phyloP scores from a whole-genome alignment of 2,329 filamentous ascomycete genomes.

The Aureobasidium sp. region DNA sequence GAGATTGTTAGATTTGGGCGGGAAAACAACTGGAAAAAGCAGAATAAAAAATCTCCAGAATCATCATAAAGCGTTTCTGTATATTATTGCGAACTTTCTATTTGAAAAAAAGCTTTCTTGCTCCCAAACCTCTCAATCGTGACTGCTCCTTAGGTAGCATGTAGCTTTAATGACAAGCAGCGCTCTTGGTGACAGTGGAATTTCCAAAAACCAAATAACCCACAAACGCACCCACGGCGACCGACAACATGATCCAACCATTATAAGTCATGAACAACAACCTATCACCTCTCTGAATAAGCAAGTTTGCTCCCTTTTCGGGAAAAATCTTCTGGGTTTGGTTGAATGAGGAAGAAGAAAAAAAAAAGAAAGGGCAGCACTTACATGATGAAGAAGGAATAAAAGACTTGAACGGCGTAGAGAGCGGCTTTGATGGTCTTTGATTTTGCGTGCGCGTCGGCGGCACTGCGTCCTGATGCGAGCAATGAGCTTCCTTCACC shows the following conservation, averaged over 20 bases:
- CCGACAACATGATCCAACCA: slow-evolving; percentile 91
- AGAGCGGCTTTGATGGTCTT: slow-evolving; percentile 74
- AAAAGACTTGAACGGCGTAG: slow-evolving; percentile 93
- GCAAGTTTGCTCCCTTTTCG: not conserved
- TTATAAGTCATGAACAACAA: slow-evolving; percentile 99
- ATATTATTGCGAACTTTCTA: not conserved
- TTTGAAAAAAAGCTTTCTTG: too few species aligned
- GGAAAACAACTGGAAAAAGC: not conserved
- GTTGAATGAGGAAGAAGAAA: not conserved
- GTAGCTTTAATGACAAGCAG: slow-evolving; percentile 72
- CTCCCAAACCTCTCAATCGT: not conserved
- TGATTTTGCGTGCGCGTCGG: slow-evolving; percentile 56
- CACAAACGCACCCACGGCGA: slow-evolving; percentile 79
- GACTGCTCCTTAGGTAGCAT: not conserved
- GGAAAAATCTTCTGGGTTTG: too few species aligned
- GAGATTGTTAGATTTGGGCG: not conserved
- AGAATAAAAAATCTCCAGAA: not conserved
- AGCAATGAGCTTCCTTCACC: slow-evolving; percentile 60
- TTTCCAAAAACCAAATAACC: slow-evolving; percentile 80
- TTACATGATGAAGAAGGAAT: slow-evolving; percentile 99
- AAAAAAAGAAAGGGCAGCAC: slow-evolving; percentile 36
- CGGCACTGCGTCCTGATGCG: slow-evolving; percentile 66
- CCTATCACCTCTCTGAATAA: slow-evolving; percentile 55
- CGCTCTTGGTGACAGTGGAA: slow-evolving; percentile 68
- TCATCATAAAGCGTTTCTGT: not conserved